Evolutionary conservation across 1,284 basidiomycete species (phyloP), one percentile per base, ranked within the genome.

Genomic region (Ustilago hordei): DNA sequence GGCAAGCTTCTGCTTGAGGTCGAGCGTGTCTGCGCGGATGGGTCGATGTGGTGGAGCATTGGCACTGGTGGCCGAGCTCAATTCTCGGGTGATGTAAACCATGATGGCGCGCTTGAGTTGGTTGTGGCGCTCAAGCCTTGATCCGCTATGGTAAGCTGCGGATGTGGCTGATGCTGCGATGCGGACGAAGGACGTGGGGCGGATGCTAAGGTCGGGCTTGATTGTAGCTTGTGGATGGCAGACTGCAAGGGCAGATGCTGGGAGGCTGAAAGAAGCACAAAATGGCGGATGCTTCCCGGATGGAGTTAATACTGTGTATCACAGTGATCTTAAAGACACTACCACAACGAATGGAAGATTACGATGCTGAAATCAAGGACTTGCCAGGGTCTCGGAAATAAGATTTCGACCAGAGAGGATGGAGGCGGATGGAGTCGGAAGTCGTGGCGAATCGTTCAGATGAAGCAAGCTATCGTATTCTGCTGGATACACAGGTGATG

Each of bases 1-100:
- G 31, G 80, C 80, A 39, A 84, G 78, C 60, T 81, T 78, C 41
- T 75, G 76, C 60, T 83, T 83, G 67, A 84, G 73, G 60, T 78
- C 81, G 39, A 80, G 71, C 13, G 82, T 83, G 69, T 83, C 81
- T 48, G 81, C 78, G 55, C 82, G 69, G 57, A 72, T 74, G 53
- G 78, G 78, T 58, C 65, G 69, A 64, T 69, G 74, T 34, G 60
- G 35, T 56, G 64, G 60, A 55, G 65, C 60, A 53, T 65, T 64
- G 60, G 56, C 50, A 63, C 65, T 65, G 31, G 61, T 65, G 43
- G 64, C 58, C 60, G 69, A 67, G 65, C 74, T 76, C 52, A 69
- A 15, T 61, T 76, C 74, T 47, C 69, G 74, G 19, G 64, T 28
- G 55, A 76, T 43, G 47, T 67, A 38, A 23, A 66, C 69, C 65